Evolutionary conservation across 2,329 filamentous ascomycete species (phyloP).

Genomic region (Fonsecaea pedrosoi): DNA sequence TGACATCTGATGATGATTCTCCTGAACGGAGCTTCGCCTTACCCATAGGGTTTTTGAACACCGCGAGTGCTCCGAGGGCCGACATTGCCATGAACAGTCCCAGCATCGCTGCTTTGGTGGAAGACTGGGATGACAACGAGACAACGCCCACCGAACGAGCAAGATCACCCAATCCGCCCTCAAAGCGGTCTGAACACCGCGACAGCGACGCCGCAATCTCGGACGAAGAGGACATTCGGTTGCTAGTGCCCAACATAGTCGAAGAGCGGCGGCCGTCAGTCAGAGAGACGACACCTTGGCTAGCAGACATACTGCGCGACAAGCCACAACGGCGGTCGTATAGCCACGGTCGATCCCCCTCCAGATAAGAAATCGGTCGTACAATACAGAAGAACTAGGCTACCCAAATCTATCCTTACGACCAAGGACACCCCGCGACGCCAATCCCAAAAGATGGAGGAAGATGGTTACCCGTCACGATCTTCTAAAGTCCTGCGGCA

Average conservation of each 20-base stretch:
- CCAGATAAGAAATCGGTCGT: conserved; percentile 23
- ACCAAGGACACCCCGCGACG: not conserved
- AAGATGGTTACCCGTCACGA: not conserved
- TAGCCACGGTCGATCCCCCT: conserved; percentile 34
- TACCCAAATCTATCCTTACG: not conserved
- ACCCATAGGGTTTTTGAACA: conserved; percentile 39
- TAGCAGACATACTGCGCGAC: conserved; percentile 35
- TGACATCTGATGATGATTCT: conserved; percentile 37
- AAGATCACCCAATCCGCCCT: conserved; percentile 15
- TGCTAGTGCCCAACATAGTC: conserved; percentile 30
- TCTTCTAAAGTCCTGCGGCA: not conserved
- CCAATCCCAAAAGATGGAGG: not conserved
- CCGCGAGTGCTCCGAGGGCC: conserved; percentile 35
- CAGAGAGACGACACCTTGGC: conserved; percentile 36
- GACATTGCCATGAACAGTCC: conserved; percentile 40
- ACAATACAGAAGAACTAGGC: not conserved
- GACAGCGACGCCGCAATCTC: conserved; percentile 31
- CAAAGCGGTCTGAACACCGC: conserved; percentile 22
- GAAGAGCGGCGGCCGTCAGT: conserved; percentile 35
- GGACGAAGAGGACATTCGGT: conserved; percentile 29
- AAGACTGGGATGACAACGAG: conserved; percentile 33
- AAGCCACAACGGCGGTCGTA: conserved; percentile 33
- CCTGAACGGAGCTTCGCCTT: conserved; percentile 36
- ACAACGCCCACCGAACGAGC: conserved; percentile 8
- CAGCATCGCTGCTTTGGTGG: conserved; percentile 37